Conservation (phyloP, 768 basidiomycete species). For the Russula sp. region DNA sequence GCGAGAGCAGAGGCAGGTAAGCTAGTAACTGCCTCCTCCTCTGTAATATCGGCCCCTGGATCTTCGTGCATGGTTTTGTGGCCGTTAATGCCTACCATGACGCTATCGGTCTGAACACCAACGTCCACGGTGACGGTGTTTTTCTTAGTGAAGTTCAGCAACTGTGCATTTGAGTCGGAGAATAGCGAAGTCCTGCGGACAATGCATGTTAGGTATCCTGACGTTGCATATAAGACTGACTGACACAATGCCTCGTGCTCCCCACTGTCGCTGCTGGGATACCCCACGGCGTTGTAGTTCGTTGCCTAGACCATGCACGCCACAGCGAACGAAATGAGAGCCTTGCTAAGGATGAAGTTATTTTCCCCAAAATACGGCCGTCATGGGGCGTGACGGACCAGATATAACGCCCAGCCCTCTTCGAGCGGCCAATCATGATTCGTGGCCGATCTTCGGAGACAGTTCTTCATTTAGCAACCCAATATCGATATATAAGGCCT, state of each 20-base stretch:
- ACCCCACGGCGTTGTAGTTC: slow-evolving; percentile 64
- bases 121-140: slow-evolving; percentile 51
- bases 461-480: not conserved
- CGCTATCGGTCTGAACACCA: slow-evolving; percentile 51
- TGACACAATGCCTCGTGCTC: slow-evolving; percentile 64
- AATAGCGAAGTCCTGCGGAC: slow-evolving; percentile 43
- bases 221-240: slow-evolving; percentile 23
- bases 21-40: slow-evolving; percentile 48
- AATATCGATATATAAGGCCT: slow-evolving; percentile 13
- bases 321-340: slow-evolving; percentile 56
- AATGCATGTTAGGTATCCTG: not conserved
- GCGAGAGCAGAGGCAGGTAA: slow-evolving; percentile 54
- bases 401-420: slow-evolving; percentile 60
- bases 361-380: not conserved
- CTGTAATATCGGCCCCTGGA: slow-evolving; percentile 32
- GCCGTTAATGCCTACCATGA: slow-evolving; percentile 30
- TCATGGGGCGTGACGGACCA: slow-evolving; percentile 35
- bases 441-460: slow-evolving; percentile 43
- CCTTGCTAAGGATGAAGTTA: slow-evolving; percentile 45
- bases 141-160: slow-evolving; percentile 44
- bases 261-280: slow-evolving; percentile 61
- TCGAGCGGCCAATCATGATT: slow-evolving; percentile 67
- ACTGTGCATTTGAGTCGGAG: slow-evolving; percentile 37
- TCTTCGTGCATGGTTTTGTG: slow-evolving; percentile 27
- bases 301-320: slow-evolving; percentile 56